Evolutionary conservation across 495 filamentous ascomycete species (phyloP).

Genomic region (Penicillium lagena): DNA sequence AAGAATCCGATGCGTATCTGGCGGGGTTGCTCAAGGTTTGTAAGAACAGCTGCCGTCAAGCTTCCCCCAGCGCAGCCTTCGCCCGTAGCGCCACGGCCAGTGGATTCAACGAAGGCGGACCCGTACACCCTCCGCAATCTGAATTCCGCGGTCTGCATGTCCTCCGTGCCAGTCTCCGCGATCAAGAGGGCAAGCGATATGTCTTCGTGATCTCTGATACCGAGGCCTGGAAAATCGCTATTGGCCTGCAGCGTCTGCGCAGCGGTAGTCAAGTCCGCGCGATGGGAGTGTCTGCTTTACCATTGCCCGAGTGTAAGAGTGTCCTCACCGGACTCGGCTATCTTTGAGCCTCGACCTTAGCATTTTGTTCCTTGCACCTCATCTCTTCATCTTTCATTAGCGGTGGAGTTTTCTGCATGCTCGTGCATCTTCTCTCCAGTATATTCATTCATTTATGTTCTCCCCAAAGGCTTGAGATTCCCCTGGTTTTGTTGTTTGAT

Average conservation of each 20-base stretch:
- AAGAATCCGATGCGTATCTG: constrained; percentile 59
- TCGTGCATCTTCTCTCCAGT: constrained; percentile 10
- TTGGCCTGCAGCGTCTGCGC: constrained; percentile 68
- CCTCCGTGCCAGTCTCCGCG: constrained; percentile 72
- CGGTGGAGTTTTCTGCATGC: constrained; percentile 28
- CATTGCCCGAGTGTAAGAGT: constrained; percentile 50
- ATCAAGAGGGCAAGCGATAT: constrained; percentile 76
- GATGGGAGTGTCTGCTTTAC: constrained; percentile 57
- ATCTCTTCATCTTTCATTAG: constrained; percentile 13
- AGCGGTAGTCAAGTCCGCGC: constrained; percentile 63
- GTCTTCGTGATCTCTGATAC: constrained; percentile 76
- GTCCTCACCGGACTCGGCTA: constrained; percentile 60
- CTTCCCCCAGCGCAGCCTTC: constrained; percentile 28
- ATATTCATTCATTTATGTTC: constrained; percentile 17
- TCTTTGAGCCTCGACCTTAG: constrained; percentile 21
- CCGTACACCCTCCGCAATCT: constrained; percentile 20
- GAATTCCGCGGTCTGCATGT: constrained; percentile 65
- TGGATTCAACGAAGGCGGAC: constrained; percentile 3
- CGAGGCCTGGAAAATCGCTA: constrained; percentile 89
- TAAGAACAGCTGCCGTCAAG: constrained; percentile 52
- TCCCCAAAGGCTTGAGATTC: background rate
- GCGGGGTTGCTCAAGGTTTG: constrained; percentile 52
- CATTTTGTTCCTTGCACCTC: background rate
- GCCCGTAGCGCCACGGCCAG: constrained; percentile 14
- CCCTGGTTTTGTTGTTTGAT: background rate